Evolutionary conservation across 768 basidiomycete genomes (phyloP).

Genomic region (Auricularia cornea): DNA sequence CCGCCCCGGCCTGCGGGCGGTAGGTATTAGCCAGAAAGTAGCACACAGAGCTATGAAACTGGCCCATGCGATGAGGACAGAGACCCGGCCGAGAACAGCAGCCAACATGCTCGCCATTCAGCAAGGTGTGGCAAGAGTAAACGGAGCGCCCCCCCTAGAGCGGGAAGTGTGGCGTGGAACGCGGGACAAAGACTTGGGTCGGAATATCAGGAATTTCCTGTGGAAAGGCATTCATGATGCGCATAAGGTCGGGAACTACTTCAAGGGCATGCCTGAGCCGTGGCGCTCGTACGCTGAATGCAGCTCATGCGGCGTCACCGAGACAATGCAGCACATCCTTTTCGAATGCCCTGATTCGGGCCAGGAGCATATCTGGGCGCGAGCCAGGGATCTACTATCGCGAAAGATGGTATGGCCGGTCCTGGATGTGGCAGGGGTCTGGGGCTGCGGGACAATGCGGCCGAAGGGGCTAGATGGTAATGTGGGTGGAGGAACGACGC

Average conservation of each 20-base stretch:
- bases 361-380: constrained; percentile 10
- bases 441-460: no score
- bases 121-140: not conserved
- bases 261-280: not conserved
- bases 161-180: not conserved
- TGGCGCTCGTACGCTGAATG: constrained; percentile 7
- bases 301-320: constrained; percentile 7
- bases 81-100: no score
- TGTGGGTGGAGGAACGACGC: no score
- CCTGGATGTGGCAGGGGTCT: no score
- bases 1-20: no score
- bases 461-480: no score
- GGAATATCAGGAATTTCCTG: not conserved
- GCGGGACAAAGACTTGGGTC: not conserved
- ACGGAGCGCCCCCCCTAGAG: not conserved
- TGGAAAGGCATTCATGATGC: constrained; percentile 16
- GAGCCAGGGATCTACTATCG: not conserved
- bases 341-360: constrained; percentile 12
- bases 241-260: constrained; percentile 14
- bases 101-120: no score
- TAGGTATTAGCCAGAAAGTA: no score
- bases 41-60: no score
- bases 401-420: no score
- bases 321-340: constrained; percentile 17
- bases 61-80: no score